phyloP scores from a whole-genome alignment of 768 basidiomycete species.

The Tulasnella sp. region DNA sequence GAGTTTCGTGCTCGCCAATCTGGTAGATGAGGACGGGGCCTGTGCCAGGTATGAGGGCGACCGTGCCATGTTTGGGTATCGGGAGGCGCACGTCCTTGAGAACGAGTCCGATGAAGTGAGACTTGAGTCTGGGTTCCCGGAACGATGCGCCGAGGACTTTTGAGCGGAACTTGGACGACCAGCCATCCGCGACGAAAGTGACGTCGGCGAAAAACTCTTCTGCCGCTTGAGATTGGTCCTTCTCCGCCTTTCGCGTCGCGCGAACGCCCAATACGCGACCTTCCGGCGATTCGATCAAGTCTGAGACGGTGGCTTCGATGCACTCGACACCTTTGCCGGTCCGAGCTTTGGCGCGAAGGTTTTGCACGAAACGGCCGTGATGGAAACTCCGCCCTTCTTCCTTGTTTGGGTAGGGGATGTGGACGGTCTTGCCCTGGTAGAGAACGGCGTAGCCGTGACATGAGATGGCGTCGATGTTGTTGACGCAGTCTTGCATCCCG shows the following conservation, averaged over 20 bases:
- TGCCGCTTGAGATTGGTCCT: slow-evolving; percentile 45
- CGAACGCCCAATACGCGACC: slow-evolving; percentile 67
- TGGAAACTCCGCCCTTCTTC: slow-evolving; percentile 87
- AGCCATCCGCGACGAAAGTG: slow-evolving; percentile 90
- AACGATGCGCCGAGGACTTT: slow-evolving; percentile 48
- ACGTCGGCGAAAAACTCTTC: slow-evolving; percentile 71
- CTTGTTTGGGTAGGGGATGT: slow-evolving; percentile 82
- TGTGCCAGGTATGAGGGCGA: slow-evolving; percentile 73
- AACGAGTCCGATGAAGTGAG: slow-evolving; percentile 84
- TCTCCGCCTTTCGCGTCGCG: slow-evolving; percentile 52
- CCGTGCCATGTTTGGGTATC: slow-evolving; percentile 79
- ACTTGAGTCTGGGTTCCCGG: slow-evolving; percentile 51
- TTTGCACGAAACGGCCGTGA: slow-evolving; percentile 88
- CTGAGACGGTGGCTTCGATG: slow-evolving; percentile 81
- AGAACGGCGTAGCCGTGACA: slow-evolving; percentile 87
- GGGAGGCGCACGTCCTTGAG: slow-evolving; percentile 77
- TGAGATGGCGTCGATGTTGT: slow-evolving; percentile 85
- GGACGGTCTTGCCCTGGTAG: slow-evolving; percentile 66
- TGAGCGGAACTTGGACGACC: slow-evolving; percentile 86
- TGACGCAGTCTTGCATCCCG: slow-evolving; percentile 74
- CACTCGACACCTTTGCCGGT: slow-evolving; percentile 69
- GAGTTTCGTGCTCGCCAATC: slow-evolving; percentile 83
- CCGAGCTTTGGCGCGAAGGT: slow-evolving; percentile 67
- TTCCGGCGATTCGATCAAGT: slow-evolving; percentile 65
- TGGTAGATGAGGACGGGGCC: slow-evolving; percentile 95